Base-by-base conservation (phyloP, 306 rosid genomes). In the Boehmeria nivea region DNA sequence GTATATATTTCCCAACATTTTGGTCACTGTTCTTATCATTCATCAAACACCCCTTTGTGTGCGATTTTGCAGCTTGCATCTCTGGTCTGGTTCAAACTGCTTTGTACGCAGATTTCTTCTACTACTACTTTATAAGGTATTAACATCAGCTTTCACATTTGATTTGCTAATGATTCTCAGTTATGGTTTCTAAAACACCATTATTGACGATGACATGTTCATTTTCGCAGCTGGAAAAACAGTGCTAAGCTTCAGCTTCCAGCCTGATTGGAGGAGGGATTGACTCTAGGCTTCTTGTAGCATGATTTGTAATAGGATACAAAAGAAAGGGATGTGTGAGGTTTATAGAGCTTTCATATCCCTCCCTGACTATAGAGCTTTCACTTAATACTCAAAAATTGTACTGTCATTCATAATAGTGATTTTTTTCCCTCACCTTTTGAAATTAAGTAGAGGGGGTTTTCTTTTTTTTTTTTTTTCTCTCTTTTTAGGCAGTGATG, bases 31-130 rank as follows among this genome's bases (percentile, higher is more conserved):
- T 46, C 40, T 36, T 12, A 28, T 25, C 47, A 31, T n/a, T 65
- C 66, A 42, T 52, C 57, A 19, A 45, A 61, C 43, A 46, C n/a
- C 22, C 12, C 36, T n/a, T 12, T 55, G 12, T 23, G 6, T 66
- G 50, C 40, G 54, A 42, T 65, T 53, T 59, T 68, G 77, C 72
- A 91, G 99, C 99, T 38, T 81, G 83, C 39, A 2, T 81, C 33
- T 80, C 96, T 1, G 96, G 99, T 54, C 77, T 87, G 72, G 80
- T 87, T 77, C 99, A 91, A 82, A 84, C 99, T 2, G 96, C 94
- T 54, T 61, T 91, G 42, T 91, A 91, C 66, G 96, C 88, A 22
- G 99, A 91, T 80, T 91, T 91, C 84, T 91, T 91, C 81, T 91
- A 87, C 78, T 91, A 82, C 79, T 91, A 91, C 72, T 91, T 81